A percentile compares a stretch with the other conserved stretches of the same genome.
Conservation (phyloP, 805 yeast genomes). For the Ogataea naganishii region DNA sequence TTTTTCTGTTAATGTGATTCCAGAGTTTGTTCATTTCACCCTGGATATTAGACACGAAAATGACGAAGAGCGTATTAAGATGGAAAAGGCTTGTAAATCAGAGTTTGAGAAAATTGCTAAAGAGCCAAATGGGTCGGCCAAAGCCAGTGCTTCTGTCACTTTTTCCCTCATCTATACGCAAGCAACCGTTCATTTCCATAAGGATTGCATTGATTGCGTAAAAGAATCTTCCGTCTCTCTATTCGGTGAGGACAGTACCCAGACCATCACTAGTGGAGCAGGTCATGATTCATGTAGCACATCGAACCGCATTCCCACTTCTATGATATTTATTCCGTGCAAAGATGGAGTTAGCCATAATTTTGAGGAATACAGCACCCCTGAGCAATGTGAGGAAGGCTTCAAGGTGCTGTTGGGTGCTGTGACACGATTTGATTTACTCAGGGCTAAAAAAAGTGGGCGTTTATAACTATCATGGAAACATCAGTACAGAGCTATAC, state of each 20-base stretch:
- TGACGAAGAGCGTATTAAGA: slow-evolving; percentile 31
- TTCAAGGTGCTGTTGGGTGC: slow-evolving; percentile 47
- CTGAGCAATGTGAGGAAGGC: slow-evolving; percentile 57
- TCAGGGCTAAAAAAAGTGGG: slow-evolving; percentile 1
- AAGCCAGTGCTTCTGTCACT: slow-evolving; percentile 27
- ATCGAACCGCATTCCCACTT: slow-evolving; percentile 48
- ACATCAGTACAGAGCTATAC: too few species aligned
- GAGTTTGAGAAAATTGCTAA: slow-evolving; percentile 28
- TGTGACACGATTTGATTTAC: slow-evolving; percentile 21
- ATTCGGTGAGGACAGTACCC: slow-evolving; percentile 34
- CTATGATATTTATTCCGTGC: slow-evolving; percentile 69
- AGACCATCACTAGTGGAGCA: slow-evolving; percentile 56
- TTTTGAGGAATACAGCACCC: slow-evolving; percentile 56
- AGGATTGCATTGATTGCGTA: slow-evolving; percentile 43
- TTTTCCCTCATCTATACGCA: slow-evolving; percentile 39
- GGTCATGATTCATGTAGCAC: slow-evolving; percentile 69
- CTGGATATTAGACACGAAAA: slow-evolving; percentile 51
- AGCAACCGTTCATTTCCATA: slow-evolving; percentile 49
- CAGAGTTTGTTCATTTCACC: slow-evolving; percentile 49
- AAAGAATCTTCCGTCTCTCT: slow-evolving; percentile 40
- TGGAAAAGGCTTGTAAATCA: slow-evolving; percentile 29
- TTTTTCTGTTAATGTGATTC: slow-evolving; percentile 59
- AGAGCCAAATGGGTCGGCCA: slow-evolving; percentile 21
- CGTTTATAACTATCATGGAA: slow-evolving; percentile 1
- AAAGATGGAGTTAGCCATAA: slow-evolving; percentile 61